Conservation (phyloP, 441 rosid species). For the Adansonia rubrostipa region DNA sequence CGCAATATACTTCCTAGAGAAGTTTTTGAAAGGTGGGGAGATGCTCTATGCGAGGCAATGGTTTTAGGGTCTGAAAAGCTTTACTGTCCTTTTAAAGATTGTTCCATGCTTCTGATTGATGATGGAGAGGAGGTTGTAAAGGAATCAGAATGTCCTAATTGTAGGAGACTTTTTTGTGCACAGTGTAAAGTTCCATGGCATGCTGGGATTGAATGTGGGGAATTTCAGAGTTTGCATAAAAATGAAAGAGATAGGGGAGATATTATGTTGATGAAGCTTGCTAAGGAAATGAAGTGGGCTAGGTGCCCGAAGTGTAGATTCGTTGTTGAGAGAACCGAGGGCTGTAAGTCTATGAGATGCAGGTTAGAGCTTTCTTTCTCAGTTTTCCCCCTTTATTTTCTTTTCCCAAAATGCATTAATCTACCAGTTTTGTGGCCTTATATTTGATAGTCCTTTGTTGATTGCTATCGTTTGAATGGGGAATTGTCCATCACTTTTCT, state of each 20-base stretch:
- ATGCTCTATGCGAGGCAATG: constrained; percentile 41
- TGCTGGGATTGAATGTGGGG: constrained; percentile 50
- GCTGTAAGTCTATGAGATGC: constrained; percentile 58
- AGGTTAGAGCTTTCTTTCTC: constrained; percentile 41
- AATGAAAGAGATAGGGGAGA: constrained; percentile 67
- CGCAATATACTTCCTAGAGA: constrained; percentile 46
- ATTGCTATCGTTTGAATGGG: neutral
- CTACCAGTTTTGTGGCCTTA: neutral
- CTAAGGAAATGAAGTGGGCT: constrained; percentile 48
- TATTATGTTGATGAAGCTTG: constrained; percentile 59
- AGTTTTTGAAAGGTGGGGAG: constrained; percentile 46
- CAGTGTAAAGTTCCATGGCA: constrained; percentile 81
- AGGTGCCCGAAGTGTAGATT: constrained; percentile 58
- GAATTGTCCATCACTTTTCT: neutral
- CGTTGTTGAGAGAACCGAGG: constrained; percentile 53
- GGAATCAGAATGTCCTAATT: constrained; percentile 60
- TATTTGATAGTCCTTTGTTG: neutral
- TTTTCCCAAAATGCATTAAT: neutral
- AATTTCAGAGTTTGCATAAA: constrained; percentile 53
- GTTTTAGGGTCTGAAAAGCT: constrained; percentile 28
- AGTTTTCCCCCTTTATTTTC: neutral
- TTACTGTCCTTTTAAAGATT: constrained; percentile 43
- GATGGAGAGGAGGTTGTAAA: constrained; percentile 41
- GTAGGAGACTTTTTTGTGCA: constrained; percentile 65
- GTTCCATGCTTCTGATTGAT: constrained; percentile 52